Percentiles rank a stretch among this genome's conserved stretches.
These are phyloP conservation scores for Arxiozyma bovina DNA, from an alignment of 1,139 yeast genomes.

Conservation along the genomic window DNA sequence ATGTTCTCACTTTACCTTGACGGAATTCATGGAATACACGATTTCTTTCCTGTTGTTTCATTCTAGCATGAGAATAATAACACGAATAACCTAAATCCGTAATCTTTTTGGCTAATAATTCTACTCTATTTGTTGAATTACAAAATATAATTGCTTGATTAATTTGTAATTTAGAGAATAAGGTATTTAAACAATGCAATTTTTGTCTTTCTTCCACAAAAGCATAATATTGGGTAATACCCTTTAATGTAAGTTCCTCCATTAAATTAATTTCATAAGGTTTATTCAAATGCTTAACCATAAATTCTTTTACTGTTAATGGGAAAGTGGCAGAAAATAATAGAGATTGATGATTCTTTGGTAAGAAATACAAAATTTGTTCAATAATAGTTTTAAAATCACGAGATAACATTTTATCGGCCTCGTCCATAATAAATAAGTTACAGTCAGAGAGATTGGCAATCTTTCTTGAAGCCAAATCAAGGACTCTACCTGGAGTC, in stretches of 20 bases:
- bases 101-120: slow-evolving; percentile 86
- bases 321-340: slow-evolving; percentile 96
- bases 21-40: slow-evolving; percentile 97
- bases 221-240: slow-evolving; percentile 95
- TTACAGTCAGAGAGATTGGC: slow-evolving; percentile 86
- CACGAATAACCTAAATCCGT: slow-evolving; percentile 96
- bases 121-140: slow-evolving; percentile 93
- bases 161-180: slow-evolving; percentile 87
- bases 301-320: slow-evolving; percentile 80
- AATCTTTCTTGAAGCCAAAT: slow-evolving; percentile 78
- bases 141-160: slow-evolving; percentile 95
- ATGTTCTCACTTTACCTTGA: slow-evolving; percentile 94
- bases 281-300: slow-evolving; percentile 81
- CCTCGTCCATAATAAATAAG: slow-evolving; percentile 95
- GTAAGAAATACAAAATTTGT: slow-evolving; percentile 78
- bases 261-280: slow-evolving; percentile 94
- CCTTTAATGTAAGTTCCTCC: slow-evolving; percentile 94
- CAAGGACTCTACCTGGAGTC: slow-evolving; percentile 95
- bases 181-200: slow-evolving; percentile 87
- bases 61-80: slow-evolving; percentile 92
- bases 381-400: slow-evolving; percentile 86
- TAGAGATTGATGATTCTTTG: slow-evolving; percentile 71
- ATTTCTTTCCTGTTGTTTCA: slow-evolving; percentile 97
- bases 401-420: slow-evolving; percentile 89
- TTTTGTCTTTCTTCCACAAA: slow-evolving; percentile 96